A percentile compares a stretch with the other conserved stretches of the same genome.
Evolutionary conservation across 1,284 basidiomycete species (phyloP).

Genomic region (Stereum hirsutum): DNA sequence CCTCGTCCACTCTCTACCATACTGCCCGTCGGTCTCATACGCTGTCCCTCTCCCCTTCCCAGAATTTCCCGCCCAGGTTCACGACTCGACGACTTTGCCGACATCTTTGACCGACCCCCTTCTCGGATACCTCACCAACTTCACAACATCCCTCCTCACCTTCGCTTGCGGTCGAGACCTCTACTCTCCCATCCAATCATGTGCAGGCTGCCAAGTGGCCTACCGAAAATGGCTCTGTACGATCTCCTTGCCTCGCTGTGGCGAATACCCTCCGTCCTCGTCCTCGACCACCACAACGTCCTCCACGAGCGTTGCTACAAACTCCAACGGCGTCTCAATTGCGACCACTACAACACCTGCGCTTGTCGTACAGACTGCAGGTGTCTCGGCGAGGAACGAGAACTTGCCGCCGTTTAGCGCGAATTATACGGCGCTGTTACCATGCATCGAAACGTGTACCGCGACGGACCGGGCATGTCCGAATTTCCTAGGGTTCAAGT

Average conservation of each 20-base stretch:
- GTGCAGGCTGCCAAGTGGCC: constrained; percentile 64
- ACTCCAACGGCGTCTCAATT: too few species aligned
- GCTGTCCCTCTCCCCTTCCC: constrained; percentile 54
- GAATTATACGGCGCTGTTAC: constrained; percentile 54
- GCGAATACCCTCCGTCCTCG: constrained; percentile 31
- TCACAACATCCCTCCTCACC: constrained; percentile 62
- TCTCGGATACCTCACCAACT: constrained; percentile 56
- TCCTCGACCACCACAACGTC: constrained; percentile 22
- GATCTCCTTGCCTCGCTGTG: constrained; percentile 65
- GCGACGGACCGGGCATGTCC: constrained; percentile 73
- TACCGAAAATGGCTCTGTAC: constrained; percentile 79
- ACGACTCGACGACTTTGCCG: constrained; percentile 48
- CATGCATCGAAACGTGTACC: constrained; percentile 73
- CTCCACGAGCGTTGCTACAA: constrained; percentile 13
- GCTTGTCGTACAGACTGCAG: constrained; percentile 28
- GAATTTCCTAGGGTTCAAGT: constrained; percentile 60
- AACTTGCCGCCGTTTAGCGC: constrained; percentile 33
- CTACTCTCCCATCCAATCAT: constrained; percentile 73
- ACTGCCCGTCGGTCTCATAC: constrained; percentile 68
- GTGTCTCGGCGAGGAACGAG: constrained; percentile 32
- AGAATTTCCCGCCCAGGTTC: constrained; percentile 28
- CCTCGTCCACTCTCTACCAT: constrained; percentile 61
- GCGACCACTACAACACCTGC: too few species aligned
- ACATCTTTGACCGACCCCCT: constrained; percentile 37
- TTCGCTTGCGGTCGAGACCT: constrained; percentile 74